Evolutionary conservation across 495 filamentous ascomycete species (phyloP).

Genomic region (Cercophora scortea): DNA sequence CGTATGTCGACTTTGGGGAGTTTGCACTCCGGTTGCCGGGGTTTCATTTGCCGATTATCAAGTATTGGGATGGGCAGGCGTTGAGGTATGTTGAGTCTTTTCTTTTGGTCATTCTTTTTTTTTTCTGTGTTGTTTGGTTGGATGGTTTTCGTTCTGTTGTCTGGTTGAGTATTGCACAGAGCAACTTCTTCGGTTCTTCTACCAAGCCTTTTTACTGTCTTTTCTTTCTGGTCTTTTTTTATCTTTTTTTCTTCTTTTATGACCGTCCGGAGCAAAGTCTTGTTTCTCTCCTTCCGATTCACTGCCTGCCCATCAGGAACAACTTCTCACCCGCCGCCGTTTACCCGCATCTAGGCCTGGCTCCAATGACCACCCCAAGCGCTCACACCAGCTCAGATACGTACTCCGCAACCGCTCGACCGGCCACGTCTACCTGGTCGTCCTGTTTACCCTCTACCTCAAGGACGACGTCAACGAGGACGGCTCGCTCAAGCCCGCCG

Average conservation of each 20-base stretch:
- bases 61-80: conserved; percentile 72
- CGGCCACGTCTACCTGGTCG: conserved; percentile 63
- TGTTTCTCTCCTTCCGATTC: neutral
- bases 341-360: no score
- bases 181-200: no score
- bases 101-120: conserved; percentile 7
- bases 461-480: conserved; percentile 55
- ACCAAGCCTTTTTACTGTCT: no score
- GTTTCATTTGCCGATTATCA: conserved; percentile 64
- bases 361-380: conserved; percentile 23
- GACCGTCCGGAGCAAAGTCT: no score
- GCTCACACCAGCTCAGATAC: conserved; percentile 72
- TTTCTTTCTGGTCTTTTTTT: no score
- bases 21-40: conserved; percentile 77
- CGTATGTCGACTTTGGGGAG: conserved; percentile 77
- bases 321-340: no score
- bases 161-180: neutral
- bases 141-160: neutral
- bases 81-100: conserved; percentile 30
- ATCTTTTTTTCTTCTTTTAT: no score
- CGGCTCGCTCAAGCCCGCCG: conserved; percentile 41
- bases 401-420: conserved; percentile 70
- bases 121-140: conserved; percentile 1
- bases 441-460: conserved; percentile 67
- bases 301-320: neutral